Base-by-base conservation (phyloP, 1,284 basidiomycete genomes). In the Ustilago vetiveriae region DNA sequence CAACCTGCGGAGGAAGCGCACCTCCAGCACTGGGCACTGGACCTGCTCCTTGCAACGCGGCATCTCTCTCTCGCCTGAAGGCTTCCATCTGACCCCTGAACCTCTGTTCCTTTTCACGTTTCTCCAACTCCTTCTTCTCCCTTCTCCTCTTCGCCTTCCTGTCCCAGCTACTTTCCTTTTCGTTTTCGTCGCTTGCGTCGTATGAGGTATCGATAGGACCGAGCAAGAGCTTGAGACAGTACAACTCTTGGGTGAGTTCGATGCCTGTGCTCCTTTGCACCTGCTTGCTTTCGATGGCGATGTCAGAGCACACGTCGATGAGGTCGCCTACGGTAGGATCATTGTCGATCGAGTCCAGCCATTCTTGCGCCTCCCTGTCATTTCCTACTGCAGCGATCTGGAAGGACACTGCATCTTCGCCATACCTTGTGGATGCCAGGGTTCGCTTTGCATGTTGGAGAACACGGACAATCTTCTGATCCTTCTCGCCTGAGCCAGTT, bases 271-370 rank as follows among this genome's bases (percentile, higher is more conserved):
- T 33, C 17, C 49, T 40, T 40, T 53, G 62, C 21, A 78, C 74
- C 33, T 78, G 75, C 6, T 14, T 17, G 4, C 64, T 64, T 40
- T 78, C 75, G 14, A 60, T 32, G n/a, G 53, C 45, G 38, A 73
- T 75, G 43, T 75, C 74, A 13, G 72, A 74, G 33, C 60, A 66
- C 3, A 78, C 75, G 38, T 78, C 75, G 42, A 78, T 46, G 17
- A 78, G 48, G 37, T 74, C 68, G n/a, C 75, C 75, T 0, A 78
- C 70, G 24, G 41, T 44, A 14, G 55, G 56, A 30, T 78, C 60
- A 36, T 70, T 66, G 47, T 78, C 75, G 59, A 78, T 74, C n/a
- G 44, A 56, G 33, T 78, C 75, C 24, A 78, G 64, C 75, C 75
- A 78, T 16, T 75, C 67, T 19, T 76, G 73, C 3, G 75, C 75